phyloP scores from a whole-genome alignment of 495 filamentous ascomycete genomes.

The Tirmania nivea region DNA sequence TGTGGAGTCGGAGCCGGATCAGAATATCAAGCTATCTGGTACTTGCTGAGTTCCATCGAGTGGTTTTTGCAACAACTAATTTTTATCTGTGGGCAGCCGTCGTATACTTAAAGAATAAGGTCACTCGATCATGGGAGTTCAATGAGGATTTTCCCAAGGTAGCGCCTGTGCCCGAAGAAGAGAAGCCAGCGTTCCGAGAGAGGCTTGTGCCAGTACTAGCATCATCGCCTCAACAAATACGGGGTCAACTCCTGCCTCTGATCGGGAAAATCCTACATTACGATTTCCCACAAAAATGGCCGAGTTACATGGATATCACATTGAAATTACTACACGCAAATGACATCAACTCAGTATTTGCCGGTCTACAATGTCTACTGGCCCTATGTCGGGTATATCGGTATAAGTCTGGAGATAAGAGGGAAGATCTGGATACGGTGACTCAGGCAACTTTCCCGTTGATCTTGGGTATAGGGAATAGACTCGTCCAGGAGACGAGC shows the following conservation, averaged over 20 bases:
- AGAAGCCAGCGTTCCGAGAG: constrained; percentile 69
- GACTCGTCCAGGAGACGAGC: constrained; percentile 71
- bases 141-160: constrained; percentile 47
- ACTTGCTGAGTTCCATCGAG: constrained; percentile 20
- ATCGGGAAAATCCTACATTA: constrained; percentile 87
- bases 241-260: constrained; percentile 74
- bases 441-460: constrained; percentile 82
- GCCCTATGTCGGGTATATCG: constrained; percentile 83
- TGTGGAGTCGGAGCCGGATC: constrained; percentile 65
- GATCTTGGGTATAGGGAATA: constrained; percentile 63
- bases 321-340: constrained; percentile 64
- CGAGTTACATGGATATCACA: constrained; percentile 75
- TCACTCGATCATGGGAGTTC: constrained; percentile 69
- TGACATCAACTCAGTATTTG: constrained; percentile 66
- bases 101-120: constrained; percentile 92
- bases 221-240: constrained; percentile 52
- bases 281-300: constrained; percentile 90
- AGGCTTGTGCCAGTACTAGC: constrained; percentile 75
- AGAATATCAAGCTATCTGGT: constrained; percentile 70
- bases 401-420: constrained; percentile 67
- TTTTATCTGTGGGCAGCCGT: constrained; percentile 39
- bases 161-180: constrained; percentile 55
- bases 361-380: constrained; percentile 80
- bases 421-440: constrained; percentile 81
- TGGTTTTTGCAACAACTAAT: background rate